Evolutionary conservation across 805 yeast genomes (phyloP), one percentile per base, ranked within the genome.

Genomic region (Suhomyces xylopsoci): DNA sequence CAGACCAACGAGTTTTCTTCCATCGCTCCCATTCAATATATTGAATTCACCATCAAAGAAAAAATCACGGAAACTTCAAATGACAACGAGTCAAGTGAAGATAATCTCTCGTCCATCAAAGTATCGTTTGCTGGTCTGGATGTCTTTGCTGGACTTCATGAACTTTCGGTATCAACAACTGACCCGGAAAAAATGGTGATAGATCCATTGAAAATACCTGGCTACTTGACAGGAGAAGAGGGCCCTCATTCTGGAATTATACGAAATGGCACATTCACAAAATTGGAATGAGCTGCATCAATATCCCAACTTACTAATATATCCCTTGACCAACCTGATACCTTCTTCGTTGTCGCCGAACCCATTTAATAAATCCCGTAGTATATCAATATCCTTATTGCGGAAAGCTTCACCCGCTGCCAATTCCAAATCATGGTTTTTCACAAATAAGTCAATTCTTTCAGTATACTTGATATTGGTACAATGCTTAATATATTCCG

Each of bases 221-320:
- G 83, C 28, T 89, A 91, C 92, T 65, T 89, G 30, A 83, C 92
- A 3, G 96, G 96, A 2, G 90, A 88, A 64, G 85, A 84, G 55
- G 87, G 88, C 0, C 59, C 67, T 1, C 68, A 69, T 41, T 71
- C 80, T 36, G 91, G 91, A 0, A 60, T 56, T 5, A 53, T 57
- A 3, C 38, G 36, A 24, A 44, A 53, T 26, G 34, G 47, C 3
- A 40, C 22, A 19, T 55, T 55, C 36, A 49, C 40, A 19, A 42
- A 42, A 32, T 24, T 28, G 24, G 12, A 38, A 38, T 38, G 19
- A 24, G 15, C n/a, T n/a, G n/a, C n/a, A n/a, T 17, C 17, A 66
- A 51, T 65, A 64, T 4, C 73, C 73, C 38, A 69, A 54, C 51
- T 60, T 65, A n/a, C 62, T 49, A 19, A 69, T 57, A 45, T 62